phyloP scores from a whole-genome alignment of 2,329 filamentous ascomycete species.

The Coniochaeta hoffmannii region DNA sequence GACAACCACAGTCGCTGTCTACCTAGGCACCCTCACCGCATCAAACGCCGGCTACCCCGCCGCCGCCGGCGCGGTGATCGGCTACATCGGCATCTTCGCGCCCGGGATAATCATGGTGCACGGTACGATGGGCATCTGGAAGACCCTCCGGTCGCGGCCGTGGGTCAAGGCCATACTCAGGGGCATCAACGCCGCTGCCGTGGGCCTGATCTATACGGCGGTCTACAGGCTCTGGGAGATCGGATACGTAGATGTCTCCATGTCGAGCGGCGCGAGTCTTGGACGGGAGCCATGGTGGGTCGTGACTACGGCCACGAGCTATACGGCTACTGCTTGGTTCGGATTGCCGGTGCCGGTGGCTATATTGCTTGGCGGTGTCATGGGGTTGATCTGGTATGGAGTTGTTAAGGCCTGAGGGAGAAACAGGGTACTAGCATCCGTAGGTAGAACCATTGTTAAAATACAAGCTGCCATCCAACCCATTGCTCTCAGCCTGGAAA shows the following conservation, averaged over 20 bases:
- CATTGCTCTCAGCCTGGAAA: no score
- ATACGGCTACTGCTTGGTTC: constrained; percentile 41
- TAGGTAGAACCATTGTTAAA: no score
- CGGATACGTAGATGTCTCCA: constrained; percentile 46
- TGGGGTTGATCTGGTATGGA: constrained; percentile 39
- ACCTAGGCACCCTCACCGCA: constrained; percentile 43
- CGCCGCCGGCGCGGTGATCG: constrained; percentile 41
- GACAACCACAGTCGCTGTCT: constrained; percentile 37
- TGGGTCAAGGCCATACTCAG: constrained; percentile 42
- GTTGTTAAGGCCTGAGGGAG: constrained; percentile 20
- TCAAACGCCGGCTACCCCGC: constrained; percentile 26
- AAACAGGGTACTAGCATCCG: no score
- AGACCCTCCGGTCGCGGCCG: constrained; percentile 33
- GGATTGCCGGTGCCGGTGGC: constrained; percentile 31
- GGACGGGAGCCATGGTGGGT: constrained; percentile 57
- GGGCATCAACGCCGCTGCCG: constrained; percentile 52
- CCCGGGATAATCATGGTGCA: constrained; percentile 42
- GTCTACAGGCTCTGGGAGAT: constrained; percentile 58
- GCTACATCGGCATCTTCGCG: constrained; percentile 43
- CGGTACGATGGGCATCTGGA: constrained; percentile 49
- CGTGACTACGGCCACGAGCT: constrained; percentile 43
- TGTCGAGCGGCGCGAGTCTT: constrained; percentile 41
- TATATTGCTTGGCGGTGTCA: constrained; percentile 36
- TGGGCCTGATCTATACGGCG: constrained; percentile 56
- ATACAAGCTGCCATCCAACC: no score